Evolutionary conservation across 1,284 basidiomycete species (phyloP).

Genomic region (Rugosomyces carneus): DNA sequence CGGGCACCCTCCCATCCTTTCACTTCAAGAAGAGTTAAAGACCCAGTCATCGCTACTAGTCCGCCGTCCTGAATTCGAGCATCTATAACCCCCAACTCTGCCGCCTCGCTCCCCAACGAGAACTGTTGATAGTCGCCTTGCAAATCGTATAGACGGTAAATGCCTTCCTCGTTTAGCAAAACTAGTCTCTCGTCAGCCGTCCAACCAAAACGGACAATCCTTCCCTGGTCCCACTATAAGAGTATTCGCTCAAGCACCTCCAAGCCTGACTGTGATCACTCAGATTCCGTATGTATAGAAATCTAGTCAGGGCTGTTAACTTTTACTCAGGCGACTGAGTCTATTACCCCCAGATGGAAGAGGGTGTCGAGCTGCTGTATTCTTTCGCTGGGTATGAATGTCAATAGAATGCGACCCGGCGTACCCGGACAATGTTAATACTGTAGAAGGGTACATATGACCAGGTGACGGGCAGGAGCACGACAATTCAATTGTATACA

Average conservation of each 20-base stretch:
- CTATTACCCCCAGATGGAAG: too few species aligned
- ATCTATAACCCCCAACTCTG: constrained; percentile 81
- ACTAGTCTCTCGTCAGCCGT: constrained; percentile 76
- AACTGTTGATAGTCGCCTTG: constrained; percentile 81
- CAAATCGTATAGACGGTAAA: constrained; percentile 86
- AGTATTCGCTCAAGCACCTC: too few species aligned
- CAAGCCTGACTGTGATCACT: too few species aligned
- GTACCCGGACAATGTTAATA: too few species aligned
- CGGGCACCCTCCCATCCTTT: constrained; percentile 80
- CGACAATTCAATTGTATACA: background rate
- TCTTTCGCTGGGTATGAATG: too few species aligned
- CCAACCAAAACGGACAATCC: constrained; percentile 81
- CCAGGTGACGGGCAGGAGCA: too few species aligned
- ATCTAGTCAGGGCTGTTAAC: too few species aligned
- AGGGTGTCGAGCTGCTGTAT: too few species aligned
- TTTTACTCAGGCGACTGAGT: too few species aligned
- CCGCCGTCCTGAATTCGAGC: constrained; percentile 84
- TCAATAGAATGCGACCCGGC: too few species aligned
- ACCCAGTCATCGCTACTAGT: constrained; percentile 79
- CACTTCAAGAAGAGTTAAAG: constrained; percentile 75
- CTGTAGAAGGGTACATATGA: too few species aligned
- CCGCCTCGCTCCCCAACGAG: constrained; percentile 80
- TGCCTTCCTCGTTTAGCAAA: constrained; percentile 88
- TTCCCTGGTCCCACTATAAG: constrained; percentile 76
- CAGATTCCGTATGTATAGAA: too few species aligned